Evolutionary conservation across 208 protist species (phyloP).

Genomic region (Baffinella frigidus): DNA sequence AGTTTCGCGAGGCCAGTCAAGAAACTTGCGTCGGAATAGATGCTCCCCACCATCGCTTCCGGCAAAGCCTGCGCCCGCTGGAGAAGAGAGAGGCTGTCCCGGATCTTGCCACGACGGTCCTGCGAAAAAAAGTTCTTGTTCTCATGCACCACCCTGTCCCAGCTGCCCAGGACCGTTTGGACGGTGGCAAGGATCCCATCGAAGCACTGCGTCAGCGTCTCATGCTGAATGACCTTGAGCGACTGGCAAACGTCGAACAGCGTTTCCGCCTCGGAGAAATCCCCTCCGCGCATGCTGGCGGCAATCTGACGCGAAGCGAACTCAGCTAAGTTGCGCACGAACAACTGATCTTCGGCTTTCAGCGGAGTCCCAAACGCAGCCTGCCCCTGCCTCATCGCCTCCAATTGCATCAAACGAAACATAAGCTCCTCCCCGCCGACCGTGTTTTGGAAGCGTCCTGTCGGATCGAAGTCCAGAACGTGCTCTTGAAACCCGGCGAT

Average conservation of each 20-base stretch:
- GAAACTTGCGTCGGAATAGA: too few relatives aligned
- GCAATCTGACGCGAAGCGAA: neutral
- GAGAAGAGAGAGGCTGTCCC: too few relatives aligned
- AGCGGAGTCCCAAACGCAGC: neutral
- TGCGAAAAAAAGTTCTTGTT: too few relatives aligned
- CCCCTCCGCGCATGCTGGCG: neutral
- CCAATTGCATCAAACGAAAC: neutral
- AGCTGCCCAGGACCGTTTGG: neutral
- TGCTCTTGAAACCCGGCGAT: neutral
- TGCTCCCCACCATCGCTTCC: too few relatives aligned
- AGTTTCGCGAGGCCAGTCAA: too few relatives aligned
- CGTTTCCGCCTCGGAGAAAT: neutral
- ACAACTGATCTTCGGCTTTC: neutral
- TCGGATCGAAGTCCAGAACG: neutral
- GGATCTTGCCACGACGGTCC: too few relatives aligned
- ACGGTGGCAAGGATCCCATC: neutral
- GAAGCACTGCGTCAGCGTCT: neutral
- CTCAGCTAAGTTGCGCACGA: neutral
- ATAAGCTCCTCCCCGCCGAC: neutral
- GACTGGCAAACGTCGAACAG: neutral
- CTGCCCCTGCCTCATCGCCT: neutral
- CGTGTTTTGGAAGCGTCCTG: neutral
- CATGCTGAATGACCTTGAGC: neutral
- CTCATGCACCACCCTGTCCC: too few relatives aligned
- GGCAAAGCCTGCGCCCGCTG: too few relatives aligned